Evolutionary conservation across 2,329 filamentous ascomycete species (phyloP), one percentile per base, ranked within the genome.

Genomic region (Fusarium sp.): DNA sequence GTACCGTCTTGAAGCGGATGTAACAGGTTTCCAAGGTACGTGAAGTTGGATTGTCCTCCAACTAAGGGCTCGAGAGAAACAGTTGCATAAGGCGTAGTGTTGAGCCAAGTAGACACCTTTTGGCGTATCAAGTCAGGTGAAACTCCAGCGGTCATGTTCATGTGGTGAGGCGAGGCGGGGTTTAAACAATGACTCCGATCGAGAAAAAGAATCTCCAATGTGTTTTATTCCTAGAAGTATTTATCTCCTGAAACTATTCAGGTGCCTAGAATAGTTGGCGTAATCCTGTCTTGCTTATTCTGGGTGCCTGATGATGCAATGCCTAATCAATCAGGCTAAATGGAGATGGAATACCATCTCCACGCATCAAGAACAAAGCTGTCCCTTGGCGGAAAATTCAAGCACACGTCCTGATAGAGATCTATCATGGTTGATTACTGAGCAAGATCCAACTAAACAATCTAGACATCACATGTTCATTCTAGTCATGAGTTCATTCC

Each of bases 1-100:
- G 52, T 48, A 0, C 42, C 52, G 18, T 65, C 52, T 10, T 52
- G 14, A 13, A 58, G 40, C 4, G 46, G 40, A 3, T 6, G 15
- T 7, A n/a, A 11, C 1, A 63, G 36, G 7, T 17, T 31, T 17
- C 36, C 51, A 5, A 8, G 58, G 24, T 44, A 58, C 0, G 40
- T 46, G 14, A 65, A 65, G 15, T 65, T 63, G 4, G 45, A 18
- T 8, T 36, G 38, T n/a, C 46, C 48, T 9, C 59, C 38, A 10
- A 11, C 6, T 14, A 59, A 17, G 7, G 43, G 15, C 7, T 42
- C n/a, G 1, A 59, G 26, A 2, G 18, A 45, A 28, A 33, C 22
- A 3, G 43, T 22, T 9, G 53, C 53, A 22, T 49, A 54, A 5
- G 22, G 17, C 3, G 43, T 38, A 5, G 9, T 44, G 20, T 20